Conservation (phyloP, 1,284 basidiomycete genomes). For the Ustilago bromivora region DNA sequence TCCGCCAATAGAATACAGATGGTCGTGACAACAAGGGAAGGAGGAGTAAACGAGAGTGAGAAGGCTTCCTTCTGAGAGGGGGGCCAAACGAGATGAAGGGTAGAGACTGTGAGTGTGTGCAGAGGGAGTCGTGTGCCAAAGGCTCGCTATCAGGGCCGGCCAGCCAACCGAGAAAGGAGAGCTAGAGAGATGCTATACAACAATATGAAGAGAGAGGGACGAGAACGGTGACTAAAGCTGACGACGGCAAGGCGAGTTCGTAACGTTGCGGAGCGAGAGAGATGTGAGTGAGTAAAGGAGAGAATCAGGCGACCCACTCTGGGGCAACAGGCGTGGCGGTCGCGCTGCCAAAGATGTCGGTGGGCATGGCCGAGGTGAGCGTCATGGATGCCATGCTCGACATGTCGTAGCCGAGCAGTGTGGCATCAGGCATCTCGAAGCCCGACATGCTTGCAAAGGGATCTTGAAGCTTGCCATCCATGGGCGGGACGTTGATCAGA, state of each 20-base stretch:
- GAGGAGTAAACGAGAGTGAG: constrained; percentile 22
- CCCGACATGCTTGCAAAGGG: constrained; percentile 33
- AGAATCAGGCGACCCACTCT: constrained; percentile 32
- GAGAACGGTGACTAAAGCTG: constrained; percentile 12
- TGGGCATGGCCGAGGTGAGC: constrained; percentile 43
- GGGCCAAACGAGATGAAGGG: constrained; percentile 7
- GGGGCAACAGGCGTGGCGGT: constrained; percentile 30
- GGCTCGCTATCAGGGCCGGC: constrained; percentile 18
- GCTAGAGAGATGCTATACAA: constrained; percentile 10
- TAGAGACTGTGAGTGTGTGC: constrained; percentile 25
- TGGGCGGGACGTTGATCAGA: constrained; percentile 38
- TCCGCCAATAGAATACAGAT: constrained; percentile 14
- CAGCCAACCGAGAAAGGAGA: constrained; percentile 32
- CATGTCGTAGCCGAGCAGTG: constrained; percentile 36
- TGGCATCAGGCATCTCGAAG: constrained; percentile 37
- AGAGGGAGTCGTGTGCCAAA: constrained; percentile 39
- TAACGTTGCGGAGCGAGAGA: constrained; percentile 16
- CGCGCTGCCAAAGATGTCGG: constrained; percentile 38
- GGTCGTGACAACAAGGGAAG: not conserved
- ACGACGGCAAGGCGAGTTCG: constrained; percentile 25
- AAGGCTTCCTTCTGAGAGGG: not conserved
- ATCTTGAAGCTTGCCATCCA: constrained; percentile 48
- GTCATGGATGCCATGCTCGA: constrained; percentile 32
- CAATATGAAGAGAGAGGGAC: not conserved
- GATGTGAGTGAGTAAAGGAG: not conserved